Percentiles rank a stretch among this genome's conserved stretches.
Evolutionary conservation across 495 filamentous ascomycete species (phyloP).

Genomic region (Entonaema liquescens): DNA sequence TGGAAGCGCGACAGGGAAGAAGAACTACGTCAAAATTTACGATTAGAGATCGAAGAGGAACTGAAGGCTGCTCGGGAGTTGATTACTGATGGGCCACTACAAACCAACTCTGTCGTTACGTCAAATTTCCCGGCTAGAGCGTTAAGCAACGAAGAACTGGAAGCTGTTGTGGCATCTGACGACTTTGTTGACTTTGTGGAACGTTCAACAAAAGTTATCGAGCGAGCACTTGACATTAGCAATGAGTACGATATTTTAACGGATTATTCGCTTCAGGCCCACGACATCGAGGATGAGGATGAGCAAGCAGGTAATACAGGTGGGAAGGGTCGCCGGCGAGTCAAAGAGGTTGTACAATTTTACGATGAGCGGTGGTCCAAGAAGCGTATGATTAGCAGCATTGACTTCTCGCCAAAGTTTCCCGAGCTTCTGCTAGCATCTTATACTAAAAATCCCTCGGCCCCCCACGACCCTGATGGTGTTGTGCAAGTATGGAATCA

Average conservation of each 20-base stretch:
- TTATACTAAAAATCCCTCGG: conserved; percentile 95
- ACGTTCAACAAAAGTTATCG: conserved; percentile 94
- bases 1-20: conserved; percentile 84
- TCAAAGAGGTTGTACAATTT: conserved; percentile 90
- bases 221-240: conserved; percentile 85
- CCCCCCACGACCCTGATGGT: conserved; percentile 94
- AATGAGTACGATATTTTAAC: conserved; percentile 89
- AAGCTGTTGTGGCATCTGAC: conserved; percentile 87
- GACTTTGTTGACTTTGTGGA: conserved; percentile 97
- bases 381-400: conserved; percentile 92
- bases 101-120: conserved; percentile 49
- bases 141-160: conserved; percentile 85
- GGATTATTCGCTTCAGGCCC: conserved; percentile 85
- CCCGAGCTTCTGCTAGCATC: conserved; percentile 90
- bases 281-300: conserved; percentile 81
- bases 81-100: conserved; percentile 59
- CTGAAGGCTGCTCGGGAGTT: conserved; percentile 72
- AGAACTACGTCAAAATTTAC: conserved; percentile 83
- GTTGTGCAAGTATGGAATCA: conserved; percentile 97
- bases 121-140: conserved; percentile 80
- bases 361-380: conserved; percentile 96
- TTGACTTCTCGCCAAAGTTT: conserved; percentile 95
- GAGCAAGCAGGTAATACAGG: conserved; percentile 74
- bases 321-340: conserved; percentile 78
- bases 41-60: conserved; percentile 93